Percentiles rank a stretch among this genome's conserved stretches.
Conservation (phyloP, 78 protist species). For the Cavenderia fasciculata region DNA sequence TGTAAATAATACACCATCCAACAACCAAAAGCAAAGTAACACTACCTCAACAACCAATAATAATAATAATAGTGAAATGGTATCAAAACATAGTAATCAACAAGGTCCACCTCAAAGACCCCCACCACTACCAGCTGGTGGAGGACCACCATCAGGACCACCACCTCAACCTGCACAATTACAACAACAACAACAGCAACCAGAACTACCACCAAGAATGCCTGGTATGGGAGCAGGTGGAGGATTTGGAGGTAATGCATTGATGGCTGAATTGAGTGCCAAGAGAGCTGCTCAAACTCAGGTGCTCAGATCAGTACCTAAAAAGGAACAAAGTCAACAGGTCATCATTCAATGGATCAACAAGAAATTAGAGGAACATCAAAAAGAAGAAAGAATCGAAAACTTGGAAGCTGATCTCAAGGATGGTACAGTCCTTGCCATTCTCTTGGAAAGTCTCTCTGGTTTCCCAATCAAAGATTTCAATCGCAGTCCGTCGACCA, state of each 20-base stretch:
- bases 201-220: not conserved
- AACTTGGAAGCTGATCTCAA: conserved; percentile 66
- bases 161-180: conserved; percentile 16
- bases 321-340: conserved; percentile 42
- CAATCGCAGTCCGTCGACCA: conserved; percentile 29
- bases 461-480: conserved; percentile 51
- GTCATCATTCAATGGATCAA: conserved; percentile 63
- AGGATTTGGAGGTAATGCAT: conserved; percentile 14
- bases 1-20: not conserved
- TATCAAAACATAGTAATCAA: not conserved
- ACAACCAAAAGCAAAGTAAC: no score
- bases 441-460: conserved; percentile 34
- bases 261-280: conserved; percentile 27
- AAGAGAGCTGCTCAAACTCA: conserved; percentile 11
- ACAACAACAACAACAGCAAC: not conserved
- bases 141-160: conserved; percentile 39
- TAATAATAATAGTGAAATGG: no score
- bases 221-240: not conserved
- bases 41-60: not conserved
- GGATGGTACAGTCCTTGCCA: conserved; percentile 49
- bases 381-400: conserved; percentile 18
- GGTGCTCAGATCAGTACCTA: conserved; percentile 27
- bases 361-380: conserved; percentile 50
- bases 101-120: not conserved
- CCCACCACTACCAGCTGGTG: not conserved